Percentiles rank a stretch among this genome's conserved stretches.
Evolutionary conservation across 805 yeast species (phyloP).

Genomic region (Scheffersomyces coipomensis): DNA sequence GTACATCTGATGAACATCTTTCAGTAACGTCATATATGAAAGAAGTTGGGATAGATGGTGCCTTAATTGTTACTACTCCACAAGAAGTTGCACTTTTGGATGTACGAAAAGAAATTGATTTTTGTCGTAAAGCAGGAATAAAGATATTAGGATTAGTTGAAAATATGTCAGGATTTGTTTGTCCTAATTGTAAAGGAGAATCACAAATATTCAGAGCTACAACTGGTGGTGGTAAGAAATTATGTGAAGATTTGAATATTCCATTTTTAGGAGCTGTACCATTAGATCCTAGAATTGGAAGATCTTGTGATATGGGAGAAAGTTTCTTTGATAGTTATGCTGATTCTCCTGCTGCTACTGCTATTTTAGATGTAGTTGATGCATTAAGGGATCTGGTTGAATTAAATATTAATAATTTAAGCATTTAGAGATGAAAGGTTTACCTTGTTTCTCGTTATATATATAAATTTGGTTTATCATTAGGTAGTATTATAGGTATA

Average conservation of each 20-base stretch:
- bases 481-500: not conserved
- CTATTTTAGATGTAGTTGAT: conserved; percentile 83
- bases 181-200: conserved; percentile 90
- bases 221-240: conserved; percentile 90
- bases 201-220: conserved; percentile 90
- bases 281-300: conserved; percentile 91
- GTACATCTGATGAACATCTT: conserved; percentile 96
- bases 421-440: not conserved
- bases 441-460: not conserved
- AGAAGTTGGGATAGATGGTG: conserved; percentile 93
- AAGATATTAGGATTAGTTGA: conserved; percentile 88
- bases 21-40: conserved; percentile 85
- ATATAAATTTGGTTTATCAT: too few species aligned
- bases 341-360: conserved; percentile 89
- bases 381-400: conserved; percentile 57
- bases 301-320: conserved; percentile 82
- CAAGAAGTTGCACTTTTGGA: conserved; percentile 96
- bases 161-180: conserved; percentile 97
- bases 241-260: conserved; percentile 76
- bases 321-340: conserved; percentile 80
- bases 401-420: conserved; percentile 4
- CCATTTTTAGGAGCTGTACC: conserved; percentile 92
- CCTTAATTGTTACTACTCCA: conserved; percentile 92
- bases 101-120: conserved; percentile 93
- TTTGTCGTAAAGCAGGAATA: conserved; percentile 88